Percentiles rank a stretch among this genome's conserved stretches.
These are phyloP conservation scores for Trichoderma asperellum DNA, from an alignment of 2,329 filamentous ascomycete species.

Conservation along the genomic window DNA sequence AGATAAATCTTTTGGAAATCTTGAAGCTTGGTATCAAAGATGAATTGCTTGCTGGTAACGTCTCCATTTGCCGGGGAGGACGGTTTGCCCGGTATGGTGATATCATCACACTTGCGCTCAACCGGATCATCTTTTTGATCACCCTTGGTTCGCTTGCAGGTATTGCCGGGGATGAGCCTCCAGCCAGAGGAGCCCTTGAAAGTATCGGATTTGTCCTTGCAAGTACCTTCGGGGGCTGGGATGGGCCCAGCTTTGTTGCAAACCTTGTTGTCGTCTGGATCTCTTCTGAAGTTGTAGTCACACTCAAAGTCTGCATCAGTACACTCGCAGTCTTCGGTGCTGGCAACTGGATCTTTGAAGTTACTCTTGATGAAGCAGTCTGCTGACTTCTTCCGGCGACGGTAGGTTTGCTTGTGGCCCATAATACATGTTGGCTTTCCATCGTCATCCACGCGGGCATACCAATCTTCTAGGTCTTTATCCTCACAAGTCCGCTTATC, in stretches of 20 bases:
- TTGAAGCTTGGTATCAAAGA: conserved; percentile 64
- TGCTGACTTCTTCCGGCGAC: conserved; percentile 80
- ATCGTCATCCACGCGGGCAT: conserved; percentile 78
- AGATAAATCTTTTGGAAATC: conserved; percentile 70
- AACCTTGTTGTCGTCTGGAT: conserved; percentile 64
- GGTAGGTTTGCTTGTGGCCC: conserved; percentile 91
- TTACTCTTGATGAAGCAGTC: conserved; percentile 88
- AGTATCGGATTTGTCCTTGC: conserved; percentile 65
- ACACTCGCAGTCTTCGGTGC: conserved; percentile 79
- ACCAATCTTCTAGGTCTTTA: conserved; percentile 85
- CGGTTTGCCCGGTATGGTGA: conserved; percentile 35
- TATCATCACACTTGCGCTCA: conserved; percentile 74
- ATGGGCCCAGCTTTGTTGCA: conserved; percentile 70
- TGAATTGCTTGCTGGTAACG: conserved; percentile 62
- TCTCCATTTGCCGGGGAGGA: conserved; percentile 66
- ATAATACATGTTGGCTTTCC: conserved; percentile 87
- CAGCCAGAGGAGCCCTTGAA: conserved; percentile 90
- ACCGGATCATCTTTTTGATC: conserved; percentile 71
- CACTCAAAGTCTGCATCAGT: conserved; percentile 89
- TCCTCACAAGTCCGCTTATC: conserved; percentile 78
- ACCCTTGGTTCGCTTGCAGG: conserved; percentile 65
- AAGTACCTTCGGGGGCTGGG: conserved; percentile 70
- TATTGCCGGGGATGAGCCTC: conserved; percentile 85
- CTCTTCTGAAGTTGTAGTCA: conserved; percentile 84
- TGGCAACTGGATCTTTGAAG: conserved; percentile 75